A percentile compares a stretch with the other conserved stretches of the same genome.
Conservation (phyloP, 169 alveolate species). For the Eimeria sp. region DNA sequence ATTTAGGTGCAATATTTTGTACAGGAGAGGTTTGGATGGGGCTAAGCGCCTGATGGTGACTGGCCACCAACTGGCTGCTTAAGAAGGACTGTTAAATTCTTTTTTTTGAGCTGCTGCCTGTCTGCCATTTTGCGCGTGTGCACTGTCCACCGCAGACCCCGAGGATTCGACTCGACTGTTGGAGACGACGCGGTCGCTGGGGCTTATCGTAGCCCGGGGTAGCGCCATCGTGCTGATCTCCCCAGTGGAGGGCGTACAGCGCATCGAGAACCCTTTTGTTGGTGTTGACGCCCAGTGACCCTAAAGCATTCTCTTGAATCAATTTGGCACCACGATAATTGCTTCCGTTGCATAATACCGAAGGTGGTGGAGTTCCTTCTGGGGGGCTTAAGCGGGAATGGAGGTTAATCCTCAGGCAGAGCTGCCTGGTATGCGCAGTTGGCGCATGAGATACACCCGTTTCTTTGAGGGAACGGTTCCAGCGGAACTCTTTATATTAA, state of each 20-base stretch:
- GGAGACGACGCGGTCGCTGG: slow-evolving; percentile 91
- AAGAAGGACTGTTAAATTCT: background rate
- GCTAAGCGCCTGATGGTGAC: background rate
- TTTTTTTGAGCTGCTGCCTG: background rate
- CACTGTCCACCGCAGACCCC: slow-evolving; percentile 87
- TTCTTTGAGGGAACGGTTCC: background rate
- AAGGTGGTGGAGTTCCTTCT: background rate
- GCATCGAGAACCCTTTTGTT: slow-evolving; percentile 91
- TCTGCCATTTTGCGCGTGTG: background rate
- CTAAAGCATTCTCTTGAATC: background rate
- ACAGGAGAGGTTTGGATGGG: background rate
- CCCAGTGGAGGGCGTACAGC: slow-evolving; percentile 93
- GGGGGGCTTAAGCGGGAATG: background rate
- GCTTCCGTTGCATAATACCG: background rate
- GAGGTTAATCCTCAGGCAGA: background rate
- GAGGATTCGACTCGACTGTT: slow-evolving; percentile 89
- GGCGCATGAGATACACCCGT: background rate
- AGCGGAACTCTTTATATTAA: background rate
- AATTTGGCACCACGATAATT: background rate
- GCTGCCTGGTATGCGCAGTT: background rate
- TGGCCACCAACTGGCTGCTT: background rate
- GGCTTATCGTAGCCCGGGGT: slow-evolving; percentile 95
- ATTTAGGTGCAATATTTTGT: background rate
- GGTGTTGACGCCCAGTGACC: slow-evolving; percentile 78
- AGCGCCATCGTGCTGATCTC: slow-evolving; percentile 92